Evolutionary conservation across 1,284 basidiomycete genomes (phyloP), one percentile per base, ranked within the genome.

Genomic region (Phellinidium pouzarii): DNA sequence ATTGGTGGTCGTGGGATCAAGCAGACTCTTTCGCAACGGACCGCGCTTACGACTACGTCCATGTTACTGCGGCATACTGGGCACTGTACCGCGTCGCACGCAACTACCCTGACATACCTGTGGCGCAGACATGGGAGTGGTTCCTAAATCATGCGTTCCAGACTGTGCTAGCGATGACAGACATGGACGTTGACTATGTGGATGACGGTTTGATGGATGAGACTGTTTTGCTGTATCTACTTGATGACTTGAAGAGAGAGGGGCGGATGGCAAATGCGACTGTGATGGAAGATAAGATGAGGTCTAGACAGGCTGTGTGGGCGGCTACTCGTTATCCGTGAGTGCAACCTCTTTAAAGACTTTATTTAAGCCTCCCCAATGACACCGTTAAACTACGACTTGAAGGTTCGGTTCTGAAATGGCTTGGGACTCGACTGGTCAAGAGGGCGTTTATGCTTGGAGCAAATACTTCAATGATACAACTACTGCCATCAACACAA

Each of bases 371-470:
- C 44, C 37, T 34, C 14, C 31, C 14, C 11, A 31, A 34, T 34
- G 7, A 34, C 6, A 8, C n/a, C n/a, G n/a, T n/a, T n/a, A n/a
- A n/a, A n/a, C n/a, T n/a, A n/a, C n/a, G n/a, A n/a, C 14, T 34
- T 8, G 9, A 34, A 80, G 77, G 23, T 80, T 79, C 58, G 77
- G 77, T 5, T 78, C 76, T 1, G 78, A 81, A 61, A 78, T 79
- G 77, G 78, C 77, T 7, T 80, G 78, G 78, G 78, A 81, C 60
- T 79, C 77, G 12, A 80, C 79, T 9, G 79, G 78, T 7, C 78
- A 80, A 57, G 77, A 79, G 61, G 76, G 76, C 20, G 76, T 79
- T 1, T 80, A 77, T 58, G 69, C 66, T 0, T 80, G 78, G 78
- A 70, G 72, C 45, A 75, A 68, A 54, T 78, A 74, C 60, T 80